Percentiles rank a stretch among this genome's conserved stretches.
Conservation (phyloP, 164 flowering plant species). For the Brasenia schreberi region DNA sequence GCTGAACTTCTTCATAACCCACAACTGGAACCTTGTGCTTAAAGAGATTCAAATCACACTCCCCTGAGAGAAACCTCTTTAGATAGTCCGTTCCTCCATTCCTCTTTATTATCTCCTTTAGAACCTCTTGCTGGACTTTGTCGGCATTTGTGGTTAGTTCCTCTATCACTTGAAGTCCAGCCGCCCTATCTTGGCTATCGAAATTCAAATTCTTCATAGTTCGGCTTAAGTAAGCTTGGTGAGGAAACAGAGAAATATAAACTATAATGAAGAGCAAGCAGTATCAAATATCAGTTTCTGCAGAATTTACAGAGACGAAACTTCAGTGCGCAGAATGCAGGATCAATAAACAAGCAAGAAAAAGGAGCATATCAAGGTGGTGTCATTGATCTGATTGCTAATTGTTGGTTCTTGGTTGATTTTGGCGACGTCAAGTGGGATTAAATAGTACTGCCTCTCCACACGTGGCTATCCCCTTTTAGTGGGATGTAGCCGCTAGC, state of each 20-base stretch:
- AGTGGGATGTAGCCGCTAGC: background rate
- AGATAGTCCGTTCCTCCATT: constrained; percentile 43
- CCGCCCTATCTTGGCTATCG: constrained; percentile 37
- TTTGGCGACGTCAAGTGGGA: background rate
- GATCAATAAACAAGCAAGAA: background rate
- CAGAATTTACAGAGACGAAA: background rate
- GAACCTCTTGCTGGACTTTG: constrained; percentile 26
- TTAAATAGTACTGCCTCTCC: background rate
- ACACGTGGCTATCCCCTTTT: background rate
- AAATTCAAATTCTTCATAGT: constrained; percentile 24
- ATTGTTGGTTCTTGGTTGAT: background rate
- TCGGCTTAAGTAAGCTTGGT: background rate
- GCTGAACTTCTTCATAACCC: constrained; percentile 43
- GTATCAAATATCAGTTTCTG: background rate
- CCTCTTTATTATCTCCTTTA: constrained; percentile 29
- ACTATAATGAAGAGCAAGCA: background rate
- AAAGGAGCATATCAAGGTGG: background rate
- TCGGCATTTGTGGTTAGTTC: constrained; percentile 33
- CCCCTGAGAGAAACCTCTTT: constrained; percentile 20
- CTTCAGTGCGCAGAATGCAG: background rate
- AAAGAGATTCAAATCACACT: constrained; percentile 20
- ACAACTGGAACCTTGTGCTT: constrained; percentile 45
- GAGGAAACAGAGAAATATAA: background rate
- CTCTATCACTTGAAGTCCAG: constrained; percentile 32
- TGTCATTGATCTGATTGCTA: background rate